Percentiles rank a stretch among this genome's conserved stretches.
These are phyloP conservation scores for Shiraia bambusicola DNA, from an alignment of 2,329 filamentous ascomycete species.

Conservation along the genomic window DNA sequence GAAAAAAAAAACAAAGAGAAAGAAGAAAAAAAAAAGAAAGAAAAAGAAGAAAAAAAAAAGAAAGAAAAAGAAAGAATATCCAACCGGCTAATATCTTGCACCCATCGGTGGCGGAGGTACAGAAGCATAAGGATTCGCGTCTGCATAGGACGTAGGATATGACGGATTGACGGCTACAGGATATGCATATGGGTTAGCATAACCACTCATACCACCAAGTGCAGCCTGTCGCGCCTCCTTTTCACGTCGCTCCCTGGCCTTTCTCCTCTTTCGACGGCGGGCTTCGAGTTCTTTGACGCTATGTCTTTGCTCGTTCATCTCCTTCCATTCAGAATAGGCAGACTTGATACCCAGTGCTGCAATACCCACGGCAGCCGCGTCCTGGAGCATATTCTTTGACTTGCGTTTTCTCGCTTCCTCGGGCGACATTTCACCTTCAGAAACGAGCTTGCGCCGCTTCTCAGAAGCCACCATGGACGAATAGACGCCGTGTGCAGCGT, in stretches of 20 bases:
- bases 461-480: constrained; percentile 65
- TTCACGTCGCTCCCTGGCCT: constrained; percentile 46
- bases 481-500: constrained; percentile 67
- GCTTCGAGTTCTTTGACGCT: constrained; percentile 57
- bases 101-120: constrained; percentile 46
- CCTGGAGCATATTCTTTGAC: constrained; percentile 63
- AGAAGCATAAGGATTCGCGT: constrained; percentile 50
- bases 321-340: constrained; percentile 67
- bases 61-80: constrained; percentile 3
- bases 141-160: constrained; percentile 45
- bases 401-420: constrained; percentile 65
- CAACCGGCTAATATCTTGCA: constrained; percentile 32
- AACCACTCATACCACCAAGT: constrained; percentile 40
- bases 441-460: constrained; percentile 60
- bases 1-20: no score
- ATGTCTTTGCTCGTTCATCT: constrained; percentile 63
- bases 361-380: constrained; percentile 66
- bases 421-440: constrained; percentile 62
- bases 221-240: constrained; percentile 49
- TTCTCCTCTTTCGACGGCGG: constrained; percentile 49
- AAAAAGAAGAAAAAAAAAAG: constrained; percentile 3
- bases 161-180: constrained; percentile 39
- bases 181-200: constrained; percentile 43
- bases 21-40: constrained; percentile 5
- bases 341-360: constrained; percentile 68